These are phyloP conservation scores for Debaryomyces prosopidis DNA, from an alignment of 805 yeast genomes.

Conservation along the genomic window DNA sequence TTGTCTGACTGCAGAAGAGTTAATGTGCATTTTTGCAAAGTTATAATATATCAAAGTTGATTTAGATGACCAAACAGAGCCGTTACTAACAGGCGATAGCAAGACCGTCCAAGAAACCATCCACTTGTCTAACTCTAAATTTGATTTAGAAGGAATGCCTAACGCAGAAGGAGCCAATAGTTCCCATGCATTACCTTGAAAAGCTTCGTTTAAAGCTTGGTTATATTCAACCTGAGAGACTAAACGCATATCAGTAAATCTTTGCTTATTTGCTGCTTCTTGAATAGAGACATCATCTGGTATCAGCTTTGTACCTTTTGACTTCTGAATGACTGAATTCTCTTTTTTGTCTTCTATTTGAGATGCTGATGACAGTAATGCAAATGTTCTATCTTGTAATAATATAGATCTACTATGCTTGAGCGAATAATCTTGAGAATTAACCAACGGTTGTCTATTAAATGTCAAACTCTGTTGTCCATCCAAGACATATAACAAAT, in stretches of 20 bases:
- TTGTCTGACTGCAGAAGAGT: conserved; percentile 50
- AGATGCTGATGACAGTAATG: neutral
- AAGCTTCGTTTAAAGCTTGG: conserved; percentile 59
- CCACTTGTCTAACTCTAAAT: conserved; percentile 71
- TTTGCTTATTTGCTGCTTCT: conserved; percentile 5
- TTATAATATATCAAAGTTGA: conserved; percentile 70
- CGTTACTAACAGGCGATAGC: conserved; percentile 58
- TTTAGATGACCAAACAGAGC: conserved; percentile 64
- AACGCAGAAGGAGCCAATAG: conserved; percentile 57
- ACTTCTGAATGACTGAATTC: neutral
- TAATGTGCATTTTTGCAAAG: conserved; percentile 74
- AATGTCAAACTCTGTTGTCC: conserved; percentile 68
- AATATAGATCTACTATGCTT: conserved; percentile 43
- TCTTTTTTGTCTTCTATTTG: neutral
- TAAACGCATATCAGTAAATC: conserved; percentile 51
- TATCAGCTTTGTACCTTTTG: too few relatives aligned
- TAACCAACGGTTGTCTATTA: conserved; percentile 58
- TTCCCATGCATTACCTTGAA: conserved; percentile 62
- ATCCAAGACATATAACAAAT: conserved; percentile 61
- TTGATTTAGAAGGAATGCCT: conserved; percentile 68
- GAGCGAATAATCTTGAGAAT: conserved; percentile 45
- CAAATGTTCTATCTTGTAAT: conserved; percentile 7
- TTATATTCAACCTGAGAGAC: conserved; percentile 70
- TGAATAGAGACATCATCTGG: neutral
- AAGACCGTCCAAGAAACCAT: conserved; percentile 80